These are phyloP conservation scores for Candida rishiriensis DNA, from an alignment of 805 yeast genomes.

Conservation along the genomic window DNA sequence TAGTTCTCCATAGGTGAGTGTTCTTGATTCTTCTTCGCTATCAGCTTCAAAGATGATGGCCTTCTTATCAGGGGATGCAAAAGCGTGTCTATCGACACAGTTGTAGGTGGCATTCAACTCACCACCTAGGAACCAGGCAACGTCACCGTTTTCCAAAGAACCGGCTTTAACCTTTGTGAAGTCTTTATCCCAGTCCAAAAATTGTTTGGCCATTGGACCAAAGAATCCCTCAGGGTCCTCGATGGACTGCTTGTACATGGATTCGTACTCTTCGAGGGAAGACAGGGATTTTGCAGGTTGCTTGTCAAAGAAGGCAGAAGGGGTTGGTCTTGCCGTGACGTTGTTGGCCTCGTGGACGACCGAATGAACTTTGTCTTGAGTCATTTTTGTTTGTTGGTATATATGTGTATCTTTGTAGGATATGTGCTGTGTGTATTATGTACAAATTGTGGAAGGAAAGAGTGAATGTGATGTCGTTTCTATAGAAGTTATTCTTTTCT, in stretches of 20 bases:
- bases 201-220: slow-evolving; percentile 68
- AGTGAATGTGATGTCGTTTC: too few species aligned
- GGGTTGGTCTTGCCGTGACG: slow-evolving; percentile 45
- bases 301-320: slow-evolving; percentile 48
- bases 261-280: slow-evolving; percentile 62
- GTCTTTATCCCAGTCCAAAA: slow-evolving; percentile 75
- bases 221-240: slow-evolving; percentile 77
- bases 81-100: slow-evolving; percentile 80
- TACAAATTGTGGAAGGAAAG: too few species aligned
- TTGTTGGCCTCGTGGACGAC: slow-evolving; percentile 63
- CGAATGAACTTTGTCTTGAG: slow-evolving; percentile 30
- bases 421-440: too few species aligned
- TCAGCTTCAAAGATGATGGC: slow-evolving; percentile 83
- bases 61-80: slow-evolving; percentile 61
- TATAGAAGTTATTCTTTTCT: too few species aligned
- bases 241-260: slow-evolving; percentile 69
- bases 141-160: slow-evolving; percentile 66
- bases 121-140: slow-evolving; percentile 94
- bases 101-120: slow-evolving; percentile 82
- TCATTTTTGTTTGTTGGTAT: slow-evolving; percentile 12
- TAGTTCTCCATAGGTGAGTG: slow-evolving; percentile 66
- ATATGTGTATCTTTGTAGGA: too few species aligned
- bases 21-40: slow-evolving; percentile 60
- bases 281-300: slow-evolving; percentile 59
- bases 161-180: slow-evolving; percentile 64